phyloP scores from a whole-genome alignment of 192 early-diverging fungal species.

The Globomyces pollinis-pini region DNA sequence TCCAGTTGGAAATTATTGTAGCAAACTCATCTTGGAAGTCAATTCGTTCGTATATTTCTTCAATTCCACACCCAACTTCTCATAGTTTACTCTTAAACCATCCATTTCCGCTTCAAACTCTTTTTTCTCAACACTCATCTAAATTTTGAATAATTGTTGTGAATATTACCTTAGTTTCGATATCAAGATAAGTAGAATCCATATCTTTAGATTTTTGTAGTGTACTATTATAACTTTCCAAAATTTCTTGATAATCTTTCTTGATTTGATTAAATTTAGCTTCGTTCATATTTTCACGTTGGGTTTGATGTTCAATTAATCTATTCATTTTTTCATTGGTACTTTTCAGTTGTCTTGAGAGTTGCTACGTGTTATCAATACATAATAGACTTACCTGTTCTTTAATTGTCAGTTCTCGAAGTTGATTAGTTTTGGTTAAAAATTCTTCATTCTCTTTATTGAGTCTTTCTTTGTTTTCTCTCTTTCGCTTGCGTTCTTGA shows the following conservation, averaged over 20 bases:
- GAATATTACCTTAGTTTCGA: too few species aligned
- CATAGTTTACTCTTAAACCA: too few species aligned
- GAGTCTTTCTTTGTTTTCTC: constrained; percentile 29
- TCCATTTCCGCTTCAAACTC: too few species aligned
- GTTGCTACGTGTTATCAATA: constrained; percentile 22
- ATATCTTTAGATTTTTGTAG: too few species aligned
- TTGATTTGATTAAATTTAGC: constrained; percentile 26
- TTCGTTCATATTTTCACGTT: constrained; percentile 26
- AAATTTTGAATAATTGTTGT: too few species aligned
- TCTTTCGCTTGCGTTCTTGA: constrained; percentile 36
- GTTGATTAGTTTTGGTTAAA: constrained; percentile 26
- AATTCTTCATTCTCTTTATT: constrained; percentile 30
- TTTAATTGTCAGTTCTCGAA: constrained; percentile 27
- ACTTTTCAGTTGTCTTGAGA: constrained; percentile 29
- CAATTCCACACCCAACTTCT: too few species aligned
- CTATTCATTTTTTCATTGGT: constrained; percentile 40
- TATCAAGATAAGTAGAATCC: too few species aligned
- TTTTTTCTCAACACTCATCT: too few species aligned
- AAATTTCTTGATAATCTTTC: constrained; percentile 20
- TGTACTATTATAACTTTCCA: too few species aligned
- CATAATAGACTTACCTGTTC: constrained; percentile 28
- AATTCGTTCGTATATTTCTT: too few species aligned
- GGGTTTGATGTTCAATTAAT: constrained; percentile 32
- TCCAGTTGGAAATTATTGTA: too few species aligned
- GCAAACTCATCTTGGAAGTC: too few species aligned